These are phyloP conservation scores for Lonicera japonica DNA, from an alignment of 129 eudicot species.

Conservation along the genomic window DNA sequence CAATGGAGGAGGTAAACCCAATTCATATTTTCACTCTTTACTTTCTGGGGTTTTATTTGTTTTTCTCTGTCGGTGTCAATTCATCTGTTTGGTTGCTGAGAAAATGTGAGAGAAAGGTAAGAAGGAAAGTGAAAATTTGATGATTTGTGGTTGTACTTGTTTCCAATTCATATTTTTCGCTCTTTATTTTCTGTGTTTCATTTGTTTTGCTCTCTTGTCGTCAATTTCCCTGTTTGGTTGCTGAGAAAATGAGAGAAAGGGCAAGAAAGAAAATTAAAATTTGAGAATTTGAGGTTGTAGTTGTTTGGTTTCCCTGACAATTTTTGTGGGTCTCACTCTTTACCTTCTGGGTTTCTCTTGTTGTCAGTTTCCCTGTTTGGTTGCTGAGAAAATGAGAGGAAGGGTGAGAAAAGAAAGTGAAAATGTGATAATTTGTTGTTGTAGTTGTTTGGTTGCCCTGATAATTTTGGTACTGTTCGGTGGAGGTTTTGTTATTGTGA, in stretches of 20 bases:
- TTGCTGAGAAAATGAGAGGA: not conserved
- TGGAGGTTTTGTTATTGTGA: not conserved
- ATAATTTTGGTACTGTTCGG: not conserved
- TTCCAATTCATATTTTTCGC: too few relatives aligned
- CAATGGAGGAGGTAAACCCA: conserved; percentile 3
- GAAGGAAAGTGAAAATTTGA: too few relatives aligned
- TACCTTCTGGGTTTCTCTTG: too few relatives aligned
- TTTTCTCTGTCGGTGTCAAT: not conserved
- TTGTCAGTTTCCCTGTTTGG: not conserved
- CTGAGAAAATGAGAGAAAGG: not conserved
- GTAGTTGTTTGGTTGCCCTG: not conserved
- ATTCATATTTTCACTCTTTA: not conserved
- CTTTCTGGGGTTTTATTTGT: not conserved
- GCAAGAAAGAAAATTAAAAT: too few relatives aligned
- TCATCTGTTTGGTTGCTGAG: too few relatives aligned
- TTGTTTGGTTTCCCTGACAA: too few relatives aligned
- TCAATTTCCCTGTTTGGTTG: not conserved
- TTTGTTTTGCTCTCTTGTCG: not conserved
- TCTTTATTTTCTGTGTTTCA: too few relatives aligned
- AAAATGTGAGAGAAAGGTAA: too few relatives aligned
- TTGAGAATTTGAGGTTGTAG: too few relatives aligned
- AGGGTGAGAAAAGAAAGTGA: not conserved
- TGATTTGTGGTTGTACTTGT: too few relatives aligned
- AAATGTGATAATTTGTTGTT: not conserved
- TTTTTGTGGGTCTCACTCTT: too few relatives aligned